Evolutionary conservation across 2,329 filamentous ascomycete genomes (phyloP).

Genomic region (Diatrype stigma): DNA sequence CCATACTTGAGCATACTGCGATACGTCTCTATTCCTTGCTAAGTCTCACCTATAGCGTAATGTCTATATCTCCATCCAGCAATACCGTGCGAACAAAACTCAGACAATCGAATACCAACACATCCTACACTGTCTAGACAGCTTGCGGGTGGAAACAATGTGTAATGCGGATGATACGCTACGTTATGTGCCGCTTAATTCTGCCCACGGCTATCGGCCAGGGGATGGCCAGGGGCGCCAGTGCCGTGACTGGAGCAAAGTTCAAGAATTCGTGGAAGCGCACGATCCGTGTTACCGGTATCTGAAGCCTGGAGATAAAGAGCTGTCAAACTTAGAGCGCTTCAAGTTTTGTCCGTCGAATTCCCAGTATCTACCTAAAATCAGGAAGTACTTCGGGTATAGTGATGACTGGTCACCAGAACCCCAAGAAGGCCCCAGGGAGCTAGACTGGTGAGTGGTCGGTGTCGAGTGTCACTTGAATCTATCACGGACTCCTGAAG

Average conservation of each 20-base stretch:
- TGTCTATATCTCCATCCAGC: conserved; percentile 1
- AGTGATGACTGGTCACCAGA: not conserved
- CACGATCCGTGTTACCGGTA: conserved; percentile 2
- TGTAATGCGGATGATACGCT: conserved; percentile 1
- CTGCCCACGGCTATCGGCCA: not conserved
- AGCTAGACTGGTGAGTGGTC: not conserved
- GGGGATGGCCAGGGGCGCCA: conserved; percentile 1
- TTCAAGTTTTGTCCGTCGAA: conserved; percentile 1
- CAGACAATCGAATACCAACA: conserved; percentile 1
- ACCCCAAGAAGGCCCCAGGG: not conserved
- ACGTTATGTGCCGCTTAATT: conserved; percentile 1
- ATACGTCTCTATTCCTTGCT: not conserved
- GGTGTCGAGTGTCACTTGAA: not conserved
- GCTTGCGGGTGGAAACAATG: conserved; percentile 1
- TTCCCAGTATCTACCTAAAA: not conserved
- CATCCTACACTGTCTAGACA: conserved; percentile 1
- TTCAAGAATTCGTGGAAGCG: conserved; percentile 1
- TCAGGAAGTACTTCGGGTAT: conserved; percentile 1
- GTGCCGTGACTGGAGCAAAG: not conserved
- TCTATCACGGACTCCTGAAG: no score
- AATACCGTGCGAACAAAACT: not conserved
- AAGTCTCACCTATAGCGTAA: not conserved
- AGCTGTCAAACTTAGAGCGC: not conserved
- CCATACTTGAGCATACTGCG: no score
- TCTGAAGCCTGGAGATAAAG: not conserved